These are phyloP conservation scores for Schwanniomyces vanrijiae DNA, from an alignment of 805 yeast species.

Conservation along the genomic window DNA sequence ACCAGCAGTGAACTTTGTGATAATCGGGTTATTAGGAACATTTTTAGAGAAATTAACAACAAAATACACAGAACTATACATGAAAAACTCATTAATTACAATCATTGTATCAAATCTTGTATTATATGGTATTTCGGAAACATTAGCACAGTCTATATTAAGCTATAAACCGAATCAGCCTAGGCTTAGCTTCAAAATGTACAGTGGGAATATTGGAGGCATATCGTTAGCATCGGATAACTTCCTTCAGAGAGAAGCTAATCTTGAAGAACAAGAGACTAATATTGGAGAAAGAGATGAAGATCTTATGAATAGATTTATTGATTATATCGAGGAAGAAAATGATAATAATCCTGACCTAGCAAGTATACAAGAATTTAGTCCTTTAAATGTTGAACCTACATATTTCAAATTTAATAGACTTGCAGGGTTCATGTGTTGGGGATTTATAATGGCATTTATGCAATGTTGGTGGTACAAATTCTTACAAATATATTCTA, in stretches of 20 bases:
- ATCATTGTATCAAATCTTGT: conserved; percentile 78
- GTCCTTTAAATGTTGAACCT: conserved; percentile 16
- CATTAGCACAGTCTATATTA: conserved; percentile 75
- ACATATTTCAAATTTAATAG: conserved; percentile 63
- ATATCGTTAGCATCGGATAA: conserved; percentile 21
- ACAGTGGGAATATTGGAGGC: conserved; percentile 3
- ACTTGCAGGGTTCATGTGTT: conserved; percentile 73
- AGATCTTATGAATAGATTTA: conserved; percentile 21
- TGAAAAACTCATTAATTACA: conserved; percentile 66
- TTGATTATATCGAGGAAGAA: conserved; percentile 34
- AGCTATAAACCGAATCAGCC: conserved; percentile 25
- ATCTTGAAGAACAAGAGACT: conserved; percentile 9
- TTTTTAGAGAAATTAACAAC: conserved; percentile 55
- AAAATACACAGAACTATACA: conserved; percentile 60
- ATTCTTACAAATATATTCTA: conserved; percentile 76
- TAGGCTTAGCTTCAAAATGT: conserved; percentile 14
- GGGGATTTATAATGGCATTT: conserved; percentile 86
- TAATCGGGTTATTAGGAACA: conserved; percentile 48
- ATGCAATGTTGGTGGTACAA: conserved; percentile 88
- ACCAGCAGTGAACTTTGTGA: conserved; percentile 56
- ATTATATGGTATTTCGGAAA: conserved; percentile 86
- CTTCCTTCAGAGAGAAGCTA: conserved; percentile 1
- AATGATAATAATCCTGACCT: conserved; percentile 15
- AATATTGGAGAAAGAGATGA: conserved; percentile 11
- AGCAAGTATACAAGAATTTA: conserved; percentile 6